phyloP scores from a whole-genome alignment of 106 monocot species.

The Cymbidium sinense region DNA sequence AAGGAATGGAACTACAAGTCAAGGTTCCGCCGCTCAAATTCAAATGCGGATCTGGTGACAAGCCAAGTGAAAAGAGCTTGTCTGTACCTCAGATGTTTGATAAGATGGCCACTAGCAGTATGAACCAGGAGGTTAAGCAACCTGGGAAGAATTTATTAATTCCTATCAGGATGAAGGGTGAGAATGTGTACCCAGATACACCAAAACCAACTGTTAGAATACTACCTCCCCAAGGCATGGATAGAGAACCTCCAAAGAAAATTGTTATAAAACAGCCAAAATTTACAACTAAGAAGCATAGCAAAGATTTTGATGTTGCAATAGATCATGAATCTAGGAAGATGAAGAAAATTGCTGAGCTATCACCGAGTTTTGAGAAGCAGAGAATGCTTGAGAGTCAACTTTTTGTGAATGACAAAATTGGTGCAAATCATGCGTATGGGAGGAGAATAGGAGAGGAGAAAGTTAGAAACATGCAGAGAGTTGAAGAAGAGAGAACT shows the following conservation, averaged over 20 bases:
- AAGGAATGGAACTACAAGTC: conserved; percentile 17
- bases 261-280: conserved; percentile 83
- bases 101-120: conserved; percentile 20
- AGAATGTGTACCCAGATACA: conserved; percentile 38
- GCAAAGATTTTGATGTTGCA: conserved; percentile 24
- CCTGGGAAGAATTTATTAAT: conserved; percentile 61
- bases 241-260: conserved; percentile 69
- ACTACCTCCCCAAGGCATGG: conserved; percentile 47
- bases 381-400: conserved; percentile 22
- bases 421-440: conserved; percentile 15
- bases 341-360: conserved; percentile 75
- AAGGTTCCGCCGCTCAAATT: conserved; percentile 69
- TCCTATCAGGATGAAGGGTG: conserved; percentile 51
- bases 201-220: conserved; percentile 65
- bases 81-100: conserved; percentile 27
- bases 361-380: conserved; percentile 34
- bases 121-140: conserved; percentile 35
- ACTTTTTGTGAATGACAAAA: conserved; percentile 24
- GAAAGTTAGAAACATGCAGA: conserved; percentile 37
- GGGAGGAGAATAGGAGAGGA: conserved; percentile 37
- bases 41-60: conserved; percentile 59
- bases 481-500: conserved; percentile 29
- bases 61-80: conserved; percentile 35
- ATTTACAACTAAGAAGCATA: conserved; percentile 11
- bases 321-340: conserved; percentile 47